Base-by-base conservation (phyloP, 768 basidiomycete genomes). In the Suillus alpinus region DNA sequence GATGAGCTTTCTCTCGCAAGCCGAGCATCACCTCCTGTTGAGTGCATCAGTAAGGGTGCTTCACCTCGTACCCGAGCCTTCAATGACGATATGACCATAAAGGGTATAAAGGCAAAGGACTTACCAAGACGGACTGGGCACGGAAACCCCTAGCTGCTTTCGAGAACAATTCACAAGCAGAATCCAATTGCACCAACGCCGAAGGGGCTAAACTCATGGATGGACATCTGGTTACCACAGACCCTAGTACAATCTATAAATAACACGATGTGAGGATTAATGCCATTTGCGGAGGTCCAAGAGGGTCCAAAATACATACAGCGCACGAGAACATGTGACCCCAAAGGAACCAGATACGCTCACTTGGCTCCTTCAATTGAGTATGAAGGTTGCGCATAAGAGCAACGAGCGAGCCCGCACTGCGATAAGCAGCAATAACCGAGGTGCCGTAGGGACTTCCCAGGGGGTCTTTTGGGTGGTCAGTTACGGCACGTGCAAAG, bases 121-220 rank as follows among this genome's bases (percentile, higher is more conserved):
- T 71, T 68, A 89, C 88, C 75, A 89, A 71, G 57, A 89, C 88
- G 65, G 86, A 80, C 56, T 79, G 78, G 0, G 88, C 88, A 59
- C 81, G 80, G 71, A 89, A 89, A 20, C 84, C 85, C 20, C 75
- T 78, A 10, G 88, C 87, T 20, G 86, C 83, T 68, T 86, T 87
- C n/a, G 85, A 78, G 66, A 90, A 89, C 34, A 90, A 78, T 59
- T 89, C 85, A 65, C 87, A 89, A 6, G 88, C 88, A 0, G 89
- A 89, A 68, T 90, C 87, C 32, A 91, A 75, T 66, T 91, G 89
- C 8, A 83, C 80, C 9, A 91, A 80, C 4, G 88, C 89, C 26
- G 88, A 90, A 18, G 87, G 86, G 23, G 88, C 89, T 62, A 91
- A 73, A 65, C 87, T 88, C 84, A 90, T 88, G 18, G 89, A 90